Base-by-base conservation (phyloP, 768 basidiomycete genomes). In the Leucosporidium scottii region DNA sequence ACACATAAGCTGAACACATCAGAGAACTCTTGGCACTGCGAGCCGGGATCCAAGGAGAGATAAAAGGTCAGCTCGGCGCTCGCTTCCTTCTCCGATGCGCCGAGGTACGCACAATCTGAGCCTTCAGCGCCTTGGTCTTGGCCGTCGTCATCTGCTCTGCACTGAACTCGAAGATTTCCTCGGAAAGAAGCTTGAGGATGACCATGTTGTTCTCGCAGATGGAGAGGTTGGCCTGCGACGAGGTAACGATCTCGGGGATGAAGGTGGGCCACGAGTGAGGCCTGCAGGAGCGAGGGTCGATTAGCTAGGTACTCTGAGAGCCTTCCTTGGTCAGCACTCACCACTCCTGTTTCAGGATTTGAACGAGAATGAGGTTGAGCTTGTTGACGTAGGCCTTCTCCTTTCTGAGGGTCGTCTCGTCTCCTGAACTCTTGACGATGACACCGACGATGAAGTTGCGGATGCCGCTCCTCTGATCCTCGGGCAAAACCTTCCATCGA, bases 131-230 rank as follows among this genome's bases (percentile, higher is more conserved):
- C 80, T 96, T 97, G 74, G 92, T 93, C 82, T 94, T 98, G 15
- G 88, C 87, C 79, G 96, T 93, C 0, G 93, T 97, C 92, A 99
- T 89, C 79, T 94, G 91, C 74, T 99, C 96, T 4, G 96, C 92
- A 5, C 93, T 96, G 79, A 88, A 99, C 79, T 99, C 96, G 76
- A 99, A 99, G 66, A 99, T 91, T 79, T 99, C 96, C 77, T 99
- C 96, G 0, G 92, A 94, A n/a, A 98, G 84, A 18, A 99, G 83
- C 76, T 91, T 90, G 74, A 98, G 83, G 77, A 99, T 98, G 78
- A 92, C 85, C 96, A 99, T 99, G 81, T 99, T 99, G 84, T 99
- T 99, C 81, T 99, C 96, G 83, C 96, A 98, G 36, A 98, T 84
- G 3, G 90, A 87, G 50, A 97, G 85, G 77, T 93, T 97, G 53